Evolutionary conservation across 805 yeast species (phyloP).

Genomic region (Zygosaccharomyces lentus): DNA sequence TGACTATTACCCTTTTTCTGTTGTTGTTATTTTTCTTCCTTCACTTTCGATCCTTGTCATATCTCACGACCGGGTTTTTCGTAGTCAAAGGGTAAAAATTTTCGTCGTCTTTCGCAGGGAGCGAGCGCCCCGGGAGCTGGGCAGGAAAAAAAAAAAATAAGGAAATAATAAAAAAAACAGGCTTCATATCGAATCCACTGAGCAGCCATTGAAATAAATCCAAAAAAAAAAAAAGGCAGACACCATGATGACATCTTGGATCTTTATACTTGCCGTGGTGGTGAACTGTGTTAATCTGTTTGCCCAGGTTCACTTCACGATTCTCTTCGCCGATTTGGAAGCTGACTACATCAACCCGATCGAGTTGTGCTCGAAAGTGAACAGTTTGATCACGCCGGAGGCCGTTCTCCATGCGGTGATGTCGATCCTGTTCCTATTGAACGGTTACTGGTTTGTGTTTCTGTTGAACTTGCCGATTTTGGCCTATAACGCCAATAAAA

Average conservation of each 20-base stretch:
- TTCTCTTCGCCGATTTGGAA: slow-evolving; percentile 91
- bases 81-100: background rate
- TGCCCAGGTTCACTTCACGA: slow-evolving; percentile 90
- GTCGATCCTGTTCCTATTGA: slow-evolving; percentile 65
- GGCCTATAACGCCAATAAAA: slow-evolving; percentile 78
- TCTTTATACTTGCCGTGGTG: slow-evolving; percentile 69
- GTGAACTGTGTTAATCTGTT: slow-evolving; percentile 85
- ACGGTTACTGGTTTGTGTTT: slow-evolving; percentile 91
- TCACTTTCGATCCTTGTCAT: background rate
- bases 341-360: slow-evolving; percentile 96
- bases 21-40: too few relatives aligned
- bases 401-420: slow-evolving; percentile 75
- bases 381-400: slow-evolving; percentile 86
- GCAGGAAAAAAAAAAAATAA: too few relatives aligned
- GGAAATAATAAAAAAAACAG: background rate
- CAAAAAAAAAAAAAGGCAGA: background rate
- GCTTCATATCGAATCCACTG: background rate
- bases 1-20: too few relatives aligned
- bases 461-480: slow-evolving; percentile 77
- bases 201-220: background rate
- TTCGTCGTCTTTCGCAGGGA: background rate
- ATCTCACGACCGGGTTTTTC: background rate
- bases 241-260: slow-evolving; percentile 16
- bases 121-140: background rate
- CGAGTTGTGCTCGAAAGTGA: slow-evolving; percentile 89